Base-by-base conservation (phyloP, 2,329 filamentous ascomycete species). In the Cladophialophora exuberans region DNA sequence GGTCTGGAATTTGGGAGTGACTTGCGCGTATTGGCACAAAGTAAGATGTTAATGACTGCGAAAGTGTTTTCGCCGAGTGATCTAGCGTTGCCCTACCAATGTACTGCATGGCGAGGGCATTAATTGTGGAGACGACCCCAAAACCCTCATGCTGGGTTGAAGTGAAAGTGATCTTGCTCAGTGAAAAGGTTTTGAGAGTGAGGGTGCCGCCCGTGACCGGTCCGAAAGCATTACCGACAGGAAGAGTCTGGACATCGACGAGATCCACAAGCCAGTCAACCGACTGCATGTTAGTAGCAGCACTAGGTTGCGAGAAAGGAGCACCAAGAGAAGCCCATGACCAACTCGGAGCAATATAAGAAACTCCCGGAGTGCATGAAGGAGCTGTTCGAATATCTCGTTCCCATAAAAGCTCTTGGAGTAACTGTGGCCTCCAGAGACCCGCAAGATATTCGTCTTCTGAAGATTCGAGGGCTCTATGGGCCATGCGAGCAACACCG, bases 351-450 rank as follows among this genome's bases (percentile, higher is more conserved):
- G 39, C 20, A 23, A 42, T 42, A 13, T 42, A 42, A 9, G 11
- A 42, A 42, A 6, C 2, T 15, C 26, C 39, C 13, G 39, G 9
- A 4, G 11, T 22, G 26, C 20, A 7, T 13, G 39, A 23, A n/a
- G 39, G 13, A 22, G 39, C 9, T 10, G 13, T 42, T 11, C 26
- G 18, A 6, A n/a, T 13, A 18, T 1, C 39, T 25, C 39, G 23
- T 22, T 25, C 20, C 39, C 39, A 42, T 15, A 42, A 22, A 3
- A 26, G 20, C 39, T 42, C 39, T 26, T 42, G 39, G 11, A 22
- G 39, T 20, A 42, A 42, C 15, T 42, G 18, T 15, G 39, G 39
- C 22, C 26, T 42, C 39, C 39, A 42, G 39, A 42, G 10, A 18
- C 39, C 39, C 6, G 39, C 39, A 22, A 42, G 39, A 22, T 42